A percentile compares a stretch with the other conserved stretches of the same genome.
phyloP scores from a whole-genome alignment of 768 basidiomycete genomes.

The Phylloporus scabripes region DNA sequence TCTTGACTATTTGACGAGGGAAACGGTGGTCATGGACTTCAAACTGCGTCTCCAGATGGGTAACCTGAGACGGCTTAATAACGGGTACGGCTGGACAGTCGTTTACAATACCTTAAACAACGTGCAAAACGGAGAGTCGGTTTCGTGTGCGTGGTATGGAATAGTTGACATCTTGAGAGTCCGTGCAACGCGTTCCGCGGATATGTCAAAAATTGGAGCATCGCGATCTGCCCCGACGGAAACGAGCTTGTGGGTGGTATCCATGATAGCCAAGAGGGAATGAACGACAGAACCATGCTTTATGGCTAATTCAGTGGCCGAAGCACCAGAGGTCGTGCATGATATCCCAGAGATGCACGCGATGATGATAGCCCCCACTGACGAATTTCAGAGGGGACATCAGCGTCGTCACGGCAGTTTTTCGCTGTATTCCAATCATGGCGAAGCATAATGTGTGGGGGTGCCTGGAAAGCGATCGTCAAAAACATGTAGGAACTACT shows the following conservation, averaged over 20 bases:
- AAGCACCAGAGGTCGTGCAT: constrained; percentile 30
- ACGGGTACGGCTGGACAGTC: neutral
- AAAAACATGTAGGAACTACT: neutral
- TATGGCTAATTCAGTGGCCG: constrained; percentile 31
- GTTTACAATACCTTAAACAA: constrained; percentile 38
- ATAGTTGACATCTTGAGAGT: constrained; percentile 39
- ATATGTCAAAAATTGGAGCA: constrained; percentile 42
- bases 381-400: constrained; percentile 39
- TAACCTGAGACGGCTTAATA: constrained; percentile 31
- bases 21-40: constrained; percentile 46
- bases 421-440: constrained; percentile 33
- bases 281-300: constrained; percentile 41
- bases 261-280: constrained; percentile 38
- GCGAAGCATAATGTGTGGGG: constrained; percentile 9
- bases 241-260: constrained; percentile 43
- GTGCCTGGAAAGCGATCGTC: constrained; percentile 7
- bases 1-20: constrained; percentile 31
- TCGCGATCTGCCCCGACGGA: constrained; percentile 47
- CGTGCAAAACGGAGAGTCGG: constrained; percentile 35
- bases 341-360: constrained; percentile 44
- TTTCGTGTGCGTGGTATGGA: constrained; percentile 39
- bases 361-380: constrained; percentile 46
- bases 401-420: constrained; percentile 39
- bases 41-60: constrained; percentile 47
- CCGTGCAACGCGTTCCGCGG: constrained; percentile 39